These are phyloP conservation scores for Scheffersomyces illinoinensis DNA, from an alignment of 1,139 yeast genomes.

Conservation along the genomic window DNA sequence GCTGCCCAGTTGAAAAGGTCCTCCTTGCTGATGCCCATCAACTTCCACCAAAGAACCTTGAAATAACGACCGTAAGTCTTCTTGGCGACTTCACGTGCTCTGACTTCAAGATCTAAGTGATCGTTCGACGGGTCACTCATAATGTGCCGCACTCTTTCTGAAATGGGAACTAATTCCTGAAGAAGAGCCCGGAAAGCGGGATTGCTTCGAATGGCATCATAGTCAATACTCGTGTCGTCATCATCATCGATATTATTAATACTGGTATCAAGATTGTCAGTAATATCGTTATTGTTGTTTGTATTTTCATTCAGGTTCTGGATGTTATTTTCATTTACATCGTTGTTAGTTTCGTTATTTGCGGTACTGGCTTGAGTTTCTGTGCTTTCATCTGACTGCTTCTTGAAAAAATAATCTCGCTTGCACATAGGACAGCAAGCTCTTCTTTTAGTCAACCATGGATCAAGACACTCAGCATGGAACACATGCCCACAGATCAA, in stretches of 20 bases:
- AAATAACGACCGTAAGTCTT: conserved; percentile 34
- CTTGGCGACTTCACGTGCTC: conserved; percentile 41
- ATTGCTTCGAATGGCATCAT: conserved; percentile 42
- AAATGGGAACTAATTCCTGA: conserved; percentile 41
- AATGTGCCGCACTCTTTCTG: conserved; percentile 40
- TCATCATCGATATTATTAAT: conserved; percentile 15
- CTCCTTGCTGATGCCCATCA: conserved; percentile 52
- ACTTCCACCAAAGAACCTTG: conserved; percentile 48
- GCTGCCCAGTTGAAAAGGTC: conserved; percentile 58
- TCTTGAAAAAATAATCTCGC: conserved; percentile 59
- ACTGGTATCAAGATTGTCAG: conserved; percentile 13
- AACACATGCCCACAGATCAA: conserved; percentile 82
- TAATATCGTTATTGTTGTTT: conserved; percentile 8
- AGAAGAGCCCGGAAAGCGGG: conserved; percentile 41
- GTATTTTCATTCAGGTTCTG: conserved; percentile 7
- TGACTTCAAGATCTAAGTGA: conserved; percentile 39
- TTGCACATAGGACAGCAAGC: conserved; percentile 89
- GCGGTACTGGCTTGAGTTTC: conserved; percentile 1
- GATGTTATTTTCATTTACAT: conserved; percentile 13
- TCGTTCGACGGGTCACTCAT: conserved; percentile 27
- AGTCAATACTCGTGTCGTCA: conserved; percentile 34
- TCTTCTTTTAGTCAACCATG: conserved; percentile 74
- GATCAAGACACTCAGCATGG: conserved; percentile 78
- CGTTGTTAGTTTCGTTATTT: conserved; percentile 12
- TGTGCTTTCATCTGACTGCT: background rate